Percentiles rank a stretch among this genome's conserved stretches.
Evolutionary conservation across 2,329 filamentous ascomycete species (phyloP).

Genomic region (Graphilbum fragrans): DNA sequence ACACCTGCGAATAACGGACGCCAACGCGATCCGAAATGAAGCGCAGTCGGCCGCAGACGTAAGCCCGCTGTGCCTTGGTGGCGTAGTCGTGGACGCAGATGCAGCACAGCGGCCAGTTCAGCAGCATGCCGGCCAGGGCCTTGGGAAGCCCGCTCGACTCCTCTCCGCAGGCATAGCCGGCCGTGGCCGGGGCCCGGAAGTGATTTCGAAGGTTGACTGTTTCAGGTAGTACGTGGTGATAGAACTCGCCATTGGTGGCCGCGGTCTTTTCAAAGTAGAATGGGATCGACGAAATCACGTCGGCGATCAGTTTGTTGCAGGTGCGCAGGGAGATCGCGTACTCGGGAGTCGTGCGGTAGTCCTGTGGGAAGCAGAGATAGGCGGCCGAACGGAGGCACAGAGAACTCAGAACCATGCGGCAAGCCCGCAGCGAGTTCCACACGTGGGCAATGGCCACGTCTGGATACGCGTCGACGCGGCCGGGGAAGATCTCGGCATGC

Average conservation of each 20-base stretch:
- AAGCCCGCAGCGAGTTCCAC: conserved; percentile 41
- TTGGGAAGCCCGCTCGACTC: conserved; percentile 31
- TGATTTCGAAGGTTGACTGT: neutral
- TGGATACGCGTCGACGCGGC: conserved; percentile 45
- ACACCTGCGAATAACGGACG: conserved; percentile 42
- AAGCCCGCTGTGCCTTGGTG: conserved; percentile 46
- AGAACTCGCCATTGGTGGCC: neutral
- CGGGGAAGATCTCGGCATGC: conserved; percentile 45
- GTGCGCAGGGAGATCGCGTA: conserved; percentile 41
- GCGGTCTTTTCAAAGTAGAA: conserved; percentile 39
- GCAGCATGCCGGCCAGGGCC: conserved; percentile 43
- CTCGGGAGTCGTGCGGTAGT: conserved; percentile 50
- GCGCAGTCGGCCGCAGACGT: conserved; percentile 38
- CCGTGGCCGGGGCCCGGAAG: conserved; percentile 5
- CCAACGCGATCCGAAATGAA: conserved; percentile 44
- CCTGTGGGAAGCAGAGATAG: conserved; percentile 45
- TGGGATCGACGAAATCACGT: conserved; percentile 47
- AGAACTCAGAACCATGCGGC: conserved; percentile 41
- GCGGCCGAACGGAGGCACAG: conserved; percentile 46
- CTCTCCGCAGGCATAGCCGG: conserved; percentile 36
- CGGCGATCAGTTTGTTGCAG: conserved; percentile 40
- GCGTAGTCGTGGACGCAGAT: conserved; percentile 43
- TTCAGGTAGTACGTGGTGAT: neutral
- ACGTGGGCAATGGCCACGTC: conserved; percentile 45
- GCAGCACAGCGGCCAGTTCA: conserved; percentile 45